Conservation (phyloP, 176 grass and related monocot species). For the Oryza rufipogon region DNA sequence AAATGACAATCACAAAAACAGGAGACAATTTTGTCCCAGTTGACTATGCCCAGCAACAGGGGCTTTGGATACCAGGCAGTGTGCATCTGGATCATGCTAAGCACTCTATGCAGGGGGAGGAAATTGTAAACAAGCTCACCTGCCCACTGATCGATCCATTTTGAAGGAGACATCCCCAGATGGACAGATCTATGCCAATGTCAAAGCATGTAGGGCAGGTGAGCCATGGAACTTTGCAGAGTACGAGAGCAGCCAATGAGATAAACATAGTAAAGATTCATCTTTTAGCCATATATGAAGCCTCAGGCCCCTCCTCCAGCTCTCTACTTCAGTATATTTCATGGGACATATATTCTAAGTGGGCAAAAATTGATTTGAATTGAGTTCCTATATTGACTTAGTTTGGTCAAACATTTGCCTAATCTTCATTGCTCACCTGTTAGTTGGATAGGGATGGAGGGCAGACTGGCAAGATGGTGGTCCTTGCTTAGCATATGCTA, state of each 20-base stretch:
- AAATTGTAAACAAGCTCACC: neutral
- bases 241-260: conserved; percentile 27
- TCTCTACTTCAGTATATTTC: conserved; percentile 16
- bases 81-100: conserved; percentile 31
- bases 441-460: conserved; percentile 30
- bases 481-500: conserved; percentile 14
- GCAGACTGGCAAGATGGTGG: conserved; percentile 24
- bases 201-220: conserved; percentile 46
- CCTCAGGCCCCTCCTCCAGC: neutral
- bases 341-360: conserved; percentile 18
- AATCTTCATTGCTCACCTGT: conserved; percentile 31
- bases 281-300: neutral
- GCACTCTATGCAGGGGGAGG: conserved; percentile 2
- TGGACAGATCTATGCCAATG: conserved; percentile 12
- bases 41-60: conserved; percentile 35
- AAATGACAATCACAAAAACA: conserved; percentile 25
- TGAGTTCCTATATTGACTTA: neutral
- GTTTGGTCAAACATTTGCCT: conserved; percentile 22
- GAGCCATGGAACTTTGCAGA: conserved; percentile 9
- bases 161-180: conserved; percentile 16
- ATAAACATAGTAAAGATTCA: conserved; percentile 31
- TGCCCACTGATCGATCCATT: conserved; percentile 27
- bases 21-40: conserved; percentile 19
- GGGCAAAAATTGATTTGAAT: neutral
- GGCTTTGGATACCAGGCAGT: conserved; percentile 57